Conservation (phyloP, 768 basidiomycete genomes). For the Gymnopilus junonius region DNA sequence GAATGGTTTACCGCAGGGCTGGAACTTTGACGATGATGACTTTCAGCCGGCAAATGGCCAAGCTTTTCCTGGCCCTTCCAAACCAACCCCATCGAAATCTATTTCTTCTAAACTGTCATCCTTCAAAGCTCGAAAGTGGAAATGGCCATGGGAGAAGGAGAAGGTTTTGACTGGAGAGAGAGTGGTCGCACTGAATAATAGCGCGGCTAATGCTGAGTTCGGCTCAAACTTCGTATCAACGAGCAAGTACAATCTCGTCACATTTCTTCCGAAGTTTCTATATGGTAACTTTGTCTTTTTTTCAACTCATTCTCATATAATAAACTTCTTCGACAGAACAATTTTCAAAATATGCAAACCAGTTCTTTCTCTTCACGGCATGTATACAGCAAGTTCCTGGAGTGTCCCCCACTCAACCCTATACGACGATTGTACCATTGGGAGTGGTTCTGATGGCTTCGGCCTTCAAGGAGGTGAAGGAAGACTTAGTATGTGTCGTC, state of each 20-base stretch:
- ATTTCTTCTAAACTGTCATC: constrained; percentile 25
- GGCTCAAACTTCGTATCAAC: constrained; percentile 88
- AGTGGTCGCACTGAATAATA: constrained; percentile 82
- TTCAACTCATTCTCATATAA: not conserved
- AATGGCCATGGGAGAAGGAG: constrained; percentile 85
- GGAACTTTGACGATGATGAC: constrained; percentile 77
- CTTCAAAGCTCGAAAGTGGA: constrained; percentile 55
- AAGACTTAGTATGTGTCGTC: constrained; percentile 72
- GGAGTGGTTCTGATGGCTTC: constrained; percentile 88
- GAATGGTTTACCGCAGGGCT: constrained; percentile 61
- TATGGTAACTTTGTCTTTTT: constrained; percentile 54
- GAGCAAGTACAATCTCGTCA: constrained; percentile 89
- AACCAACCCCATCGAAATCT: constrained; percentile 39
- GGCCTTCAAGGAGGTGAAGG: constrained; percentile 94
- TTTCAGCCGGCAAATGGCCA: constrained; percentile 40
- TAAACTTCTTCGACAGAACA: constrained; percentile 63
- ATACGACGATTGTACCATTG: constrained; percentile 94
- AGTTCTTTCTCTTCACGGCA: constrained; percentile 98
- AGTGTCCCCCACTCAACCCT: constrained; percentile 94
- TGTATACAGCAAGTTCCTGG: constrained; percentile 97
- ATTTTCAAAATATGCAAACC: constrained; percentile 98
- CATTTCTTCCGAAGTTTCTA: constrained; percentile 93
- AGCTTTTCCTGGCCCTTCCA: constrained; percentile 47
- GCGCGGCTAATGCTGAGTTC: constrained; percentile 65
- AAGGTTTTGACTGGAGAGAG: constrained; percentile 72